These are phyloP conservation scores for Brasenia schreberi DNA, from an alignment of 164 flowering plant genomes.

Conservation along the genomic window DNA sequence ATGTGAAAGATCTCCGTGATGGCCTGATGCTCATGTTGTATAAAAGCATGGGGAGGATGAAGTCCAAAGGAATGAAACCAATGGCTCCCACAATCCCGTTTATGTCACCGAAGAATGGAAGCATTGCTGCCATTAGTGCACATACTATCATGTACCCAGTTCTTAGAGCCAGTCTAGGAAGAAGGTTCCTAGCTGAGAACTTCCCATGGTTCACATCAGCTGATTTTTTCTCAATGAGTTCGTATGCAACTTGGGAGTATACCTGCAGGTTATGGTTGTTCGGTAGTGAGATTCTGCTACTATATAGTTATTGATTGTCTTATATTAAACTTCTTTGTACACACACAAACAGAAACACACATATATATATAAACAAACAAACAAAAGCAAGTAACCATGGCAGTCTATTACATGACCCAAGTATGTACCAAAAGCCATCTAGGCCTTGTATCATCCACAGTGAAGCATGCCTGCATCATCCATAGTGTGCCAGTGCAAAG, in stretches of 20 bases:
- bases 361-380: too few species aligned
- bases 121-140: slow-evolving; percentile 90
- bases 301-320: too few species aligned
- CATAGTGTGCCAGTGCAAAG: too few species aligned
- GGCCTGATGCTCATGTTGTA: slow-evolving; percentile 88
- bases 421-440: too few species aligned
- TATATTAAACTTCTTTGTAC: too few species aligned
- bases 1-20: slow-evolving; percentile 31
- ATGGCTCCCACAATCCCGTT: slow-evolving; percentile 77
- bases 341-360: too few species aligned
- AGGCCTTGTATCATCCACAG: too few species aligned
- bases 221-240: slow-evolving; percentile 82
- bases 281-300: not conserved
- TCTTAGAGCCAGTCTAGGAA: slow-evolving; percentile 75
- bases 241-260: slow-evolving; percentile 96
- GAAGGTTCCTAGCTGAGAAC: slow-evolving; percentile 68
- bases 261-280: slow-evolving; percentile 32
- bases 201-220: slow-evolving; percentile 74
- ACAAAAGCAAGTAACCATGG: too few species aligned
- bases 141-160: slow-evolving; percentile 60
- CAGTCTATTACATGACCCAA: too few species aligned
- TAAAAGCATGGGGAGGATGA: slow-evolving; percentile 86
- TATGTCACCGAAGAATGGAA: slow-evolving; percentile 97
- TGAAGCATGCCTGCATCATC: too few species aligned
- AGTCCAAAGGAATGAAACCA: slow-evolving; percentile 94